Evolutionary conservation across 345 rosid genomes (phyloP), one percentile per base, ranked within the genome.

Genomic region (Camelina hispida): DNA sequence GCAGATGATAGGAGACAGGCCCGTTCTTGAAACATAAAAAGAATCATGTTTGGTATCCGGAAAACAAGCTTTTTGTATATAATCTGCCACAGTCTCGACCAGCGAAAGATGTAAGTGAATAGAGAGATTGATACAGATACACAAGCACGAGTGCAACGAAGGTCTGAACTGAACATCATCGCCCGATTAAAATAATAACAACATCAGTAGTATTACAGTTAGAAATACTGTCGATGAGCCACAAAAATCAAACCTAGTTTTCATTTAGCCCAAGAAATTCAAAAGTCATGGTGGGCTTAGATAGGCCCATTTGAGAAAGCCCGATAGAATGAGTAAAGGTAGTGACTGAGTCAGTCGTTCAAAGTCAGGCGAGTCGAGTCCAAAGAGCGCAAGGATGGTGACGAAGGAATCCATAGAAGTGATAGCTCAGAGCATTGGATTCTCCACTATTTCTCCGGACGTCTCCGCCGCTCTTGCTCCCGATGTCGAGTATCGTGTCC

Each of bases 341-440:
- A 13, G 11, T 20, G 18, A 63, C 48, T 38, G 48, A 48, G 7
- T 30, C 17, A 16, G 40, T 52, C 37, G 15, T 38, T 38, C 42
- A 14, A 40, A 43, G 58, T 14, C 73, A 69, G 16, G 56, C 7
- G 44, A 11, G 37, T 15, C 32, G 34, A 53, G 2, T 57, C 8
- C 51, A 35, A 32, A 16, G 62, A 61, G 48, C 48, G 48, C 16
- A 55, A 55, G 30, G 48, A 58, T 54, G 72, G 83, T 87, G 59
- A 84, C 95, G 6, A 89, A 89, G 82, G 97, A 93, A 79, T 83
- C 98, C 37, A 85, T 93, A 43, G 92, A 93, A 81, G 97, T 93
- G 46, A 77, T 89, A 42, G 93, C 98, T 9, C 96, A 91, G 88
- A 90, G 87, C 84, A 82, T 89, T 9, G 98, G 96, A 62, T 80